Percentiles rank a stretch among this genome's conserved stretches.
phyloP scores from a whole-genome alignment of 78 protist species.

The Dictyostelium brefeldianum region DNA sequence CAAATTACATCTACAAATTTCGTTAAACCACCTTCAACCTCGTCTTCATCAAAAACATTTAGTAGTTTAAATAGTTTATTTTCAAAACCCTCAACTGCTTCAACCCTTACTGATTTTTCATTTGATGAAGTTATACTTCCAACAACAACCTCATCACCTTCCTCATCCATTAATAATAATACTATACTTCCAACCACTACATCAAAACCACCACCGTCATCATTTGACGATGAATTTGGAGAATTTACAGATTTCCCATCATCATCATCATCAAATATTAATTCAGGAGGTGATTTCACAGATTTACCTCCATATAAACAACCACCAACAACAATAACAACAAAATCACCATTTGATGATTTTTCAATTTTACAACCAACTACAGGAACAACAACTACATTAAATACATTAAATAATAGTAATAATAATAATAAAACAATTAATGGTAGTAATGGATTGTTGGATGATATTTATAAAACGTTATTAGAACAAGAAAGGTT shows the following conservation, averaged over 20 bases:
- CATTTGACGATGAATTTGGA: neutral
- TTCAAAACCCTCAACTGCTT: neutral
- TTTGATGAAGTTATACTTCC: neutral
- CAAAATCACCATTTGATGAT: neutral
- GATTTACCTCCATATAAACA: neutral
- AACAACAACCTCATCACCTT: neutral
- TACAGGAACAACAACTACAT: neutral
- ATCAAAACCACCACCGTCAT: neutral
- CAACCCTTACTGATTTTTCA: neutral
- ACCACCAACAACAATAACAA: neutral
- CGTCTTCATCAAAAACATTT: neutral
- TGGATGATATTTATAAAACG: conserved; percentile 39
- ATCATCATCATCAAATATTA: neutral
- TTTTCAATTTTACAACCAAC: neutral
- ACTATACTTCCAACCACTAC: neutral
- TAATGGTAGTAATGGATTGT: conserved; percentile 16
- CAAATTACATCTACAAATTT: neutral
- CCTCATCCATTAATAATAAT: neutral
- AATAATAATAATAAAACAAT: neutral
- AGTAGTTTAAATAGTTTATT: neutral
- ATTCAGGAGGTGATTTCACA: neutral
- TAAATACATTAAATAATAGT: neutral
- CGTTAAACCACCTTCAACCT: neutral
- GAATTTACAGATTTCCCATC: conserved; percentile 10
- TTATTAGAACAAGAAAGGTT: conserved; percentile 62